phyloP scores from a whole-genome alignment of 805 yeast species.

The Candida methanosorbosa region DNA sequence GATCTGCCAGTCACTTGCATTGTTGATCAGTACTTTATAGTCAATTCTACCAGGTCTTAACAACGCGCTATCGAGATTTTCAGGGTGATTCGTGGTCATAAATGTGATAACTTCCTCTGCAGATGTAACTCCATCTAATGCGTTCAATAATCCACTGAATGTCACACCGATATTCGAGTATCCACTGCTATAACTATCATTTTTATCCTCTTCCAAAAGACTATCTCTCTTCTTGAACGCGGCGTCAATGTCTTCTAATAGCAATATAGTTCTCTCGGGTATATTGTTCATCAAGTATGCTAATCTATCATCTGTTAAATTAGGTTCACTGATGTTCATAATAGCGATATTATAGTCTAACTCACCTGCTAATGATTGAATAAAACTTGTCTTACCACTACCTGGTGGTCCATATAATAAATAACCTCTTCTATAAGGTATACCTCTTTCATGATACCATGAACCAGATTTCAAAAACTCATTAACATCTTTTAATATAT shows the following conservation, averaged over 20 bases:
- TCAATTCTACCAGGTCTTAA: constrained; percentile 94
- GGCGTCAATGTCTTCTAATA: constrained; percentile 92
- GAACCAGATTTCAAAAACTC: constrained; percentile 74
- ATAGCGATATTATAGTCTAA: constrained; percentile 93
- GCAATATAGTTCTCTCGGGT: constrained; percentile 77
- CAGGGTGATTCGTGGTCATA: constrained; percentile 98
- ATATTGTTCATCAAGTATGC: constrained; percentile 95
- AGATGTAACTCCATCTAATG: constrained; percentile 94
- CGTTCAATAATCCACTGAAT: constrained; percentile 87
- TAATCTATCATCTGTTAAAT: constrained; percentile 87
- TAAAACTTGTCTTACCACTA: constrained; percentile 90
- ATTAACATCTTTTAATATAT: constrained; percentile 58
- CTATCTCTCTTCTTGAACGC: constrained; percentile 84
- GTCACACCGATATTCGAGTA: constrained; percentile 77
- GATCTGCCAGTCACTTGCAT: constrained; percentile 81
- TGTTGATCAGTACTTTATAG: constrained; percentile 69
- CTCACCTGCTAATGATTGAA: constrained; percentile 95
- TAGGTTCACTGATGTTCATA: constrained; percentile 80
- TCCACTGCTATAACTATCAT: constrained; percentile 23
- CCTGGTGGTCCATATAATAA: constrained; percentile 96
- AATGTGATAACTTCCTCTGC: constrained; percentile 95
- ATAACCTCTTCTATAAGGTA: constrained; percentile 94
- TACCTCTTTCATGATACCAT: constrained; percentile 96
- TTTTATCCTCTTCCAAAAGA: constrained; percentile 63
- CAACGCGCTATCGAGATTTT: constrained; percentile 84